phyloP scores from a whole-genome alignment of 768 basidiomycete genomes.

The Epithele typhae region DNA sequence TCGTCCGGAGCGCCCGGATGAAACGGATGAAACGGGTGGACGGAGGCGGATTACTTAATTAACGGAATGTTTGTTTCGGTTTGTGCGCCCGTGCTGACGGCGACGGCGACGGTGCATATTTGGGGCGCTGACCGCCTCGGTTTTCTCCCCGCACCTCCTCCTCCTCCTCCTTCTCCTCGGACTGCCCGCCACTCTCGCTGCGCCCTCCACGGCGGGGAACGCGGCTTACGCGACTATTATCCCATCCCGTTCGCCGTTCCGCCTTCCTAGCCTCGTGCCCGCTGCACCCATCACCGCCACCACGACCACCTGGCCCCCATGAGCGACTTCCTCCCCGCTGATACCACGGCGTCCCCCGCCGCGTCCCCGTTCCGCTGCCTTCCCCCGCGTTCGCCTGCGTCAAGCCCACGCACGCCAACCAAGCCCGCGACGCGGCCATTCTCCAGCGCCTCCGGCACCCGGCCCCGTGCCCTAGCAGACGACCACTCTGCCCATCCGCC shows the following conservation, averaged over 20 bases:
- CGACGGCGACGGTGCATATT: slow-evolving; percentile 8
- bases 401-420: slow-evolving; percentile 14
- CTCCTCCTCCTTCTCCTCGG: slow-evolving; percentile 7
- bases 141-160: slow-evolving; percentile 5
- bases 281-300: slow-evolving; percentile 15
- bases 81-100: slow-evolving; percentile 2
- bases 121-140: slow-evolving; percentile 5
- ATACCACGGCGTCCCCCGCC: slow-evolving; percentile 12
- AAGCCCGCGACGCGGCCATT: slow-evolving; percentile 5
- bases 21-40: slow-evolving; percentile 7
- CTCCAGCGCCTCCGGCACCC: too few species aligned
- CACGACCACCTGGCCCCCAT: slow-evolving; percentile 20
- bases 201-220: slow-evolving; percentile 8
- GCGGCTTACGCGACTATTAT: slow-evolving; percentile 13
- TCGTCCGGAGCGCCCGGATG: too few species aligned
- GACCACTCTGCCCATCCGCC: slow-evolving; percentile 10
- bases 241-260: slow-evolving; percentile 6
- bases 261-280: slow-evolving; percentile 19
- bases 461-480: too few species aligned
- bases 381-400: slow-evolving; percentile 10
- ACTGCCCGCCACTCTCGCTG: slow-evolving; percentile 5
- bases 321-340: slow-evolving; percentile 17
- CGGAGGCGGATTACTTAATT: too few species aligned
- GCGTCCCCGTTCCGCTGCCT: slow-evolving; percentile 9
- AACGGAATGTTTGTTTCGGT: not conserved